These are phyloP conservation scores for Sisymbrium irio DNA, from an alignment of 345 rosid genomes.

Conservation along the genomic window DNA sequence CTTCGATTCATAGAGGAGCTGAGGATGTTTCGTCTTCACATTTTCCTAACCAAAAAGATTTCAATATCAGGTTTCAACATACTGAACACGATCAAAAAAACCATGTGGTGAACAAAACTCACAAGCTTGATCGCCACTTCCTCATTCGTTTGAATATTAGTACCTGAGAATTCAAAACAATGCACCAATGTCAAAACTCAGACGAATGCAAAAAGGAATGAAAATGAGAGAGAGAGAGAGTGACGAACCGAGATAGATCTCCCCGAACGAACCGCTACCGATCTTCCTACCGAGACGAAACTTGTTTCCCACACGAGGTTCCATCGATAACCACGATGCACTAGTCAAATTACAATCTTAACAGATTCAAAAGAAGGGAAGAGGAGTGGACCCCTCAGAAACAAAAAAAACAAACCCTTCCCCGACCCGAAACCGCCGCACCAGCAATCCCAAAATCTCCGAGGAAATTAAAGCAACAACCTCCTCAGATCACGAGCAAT, in stretches of 20 bases:
- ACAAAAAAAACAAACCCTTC: not conserved
- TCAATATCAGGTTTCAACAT: not conserved
- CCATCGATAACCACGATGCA: conserved; percentile 38
- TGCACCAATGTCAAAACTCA: conserved; percentile 14
- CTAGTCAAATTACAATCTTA: conserved; percentile 4
- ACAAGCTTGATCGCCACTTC: conserved; percentile 97
- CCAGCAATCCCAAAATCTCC: not conserved
- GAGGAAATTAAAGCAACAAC: not conserved
- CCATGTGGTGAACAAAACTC: conserved; percentile 37
- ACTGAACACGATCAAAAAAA: conserved; percentile 1
- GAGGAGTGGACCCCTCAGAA: not conserved
- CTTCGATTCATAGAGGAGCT: conserved; percentile 80
- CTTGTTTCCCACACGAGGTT: conserved; percentile 55
- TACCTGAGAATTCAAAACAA: conserved; percentile 45
- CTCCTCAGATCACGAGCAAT: conserved; percentile 19
- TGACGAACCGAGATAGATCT: conserved; percentile 52
- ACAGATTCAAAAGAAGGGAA: conserved; percentile 12
- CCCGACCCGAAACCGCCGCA: not conserved
- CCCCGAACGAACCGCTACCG: conserved; percentile 71
- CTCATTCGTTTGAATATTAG: conserved; percentile 81
- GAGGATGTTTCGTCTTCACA: conserved; percentile 91
- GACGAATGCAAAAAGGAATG: not conserved
- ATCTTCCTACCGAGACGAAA: conserved; percentile 66
- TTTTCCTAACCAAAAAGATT: conserved; percentile 84
- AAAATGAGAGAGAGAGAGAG: not conserved